Conservation (phyloP, 1,139 yeast genomes). For the Meyerozyma guilliermondii region DNA sequence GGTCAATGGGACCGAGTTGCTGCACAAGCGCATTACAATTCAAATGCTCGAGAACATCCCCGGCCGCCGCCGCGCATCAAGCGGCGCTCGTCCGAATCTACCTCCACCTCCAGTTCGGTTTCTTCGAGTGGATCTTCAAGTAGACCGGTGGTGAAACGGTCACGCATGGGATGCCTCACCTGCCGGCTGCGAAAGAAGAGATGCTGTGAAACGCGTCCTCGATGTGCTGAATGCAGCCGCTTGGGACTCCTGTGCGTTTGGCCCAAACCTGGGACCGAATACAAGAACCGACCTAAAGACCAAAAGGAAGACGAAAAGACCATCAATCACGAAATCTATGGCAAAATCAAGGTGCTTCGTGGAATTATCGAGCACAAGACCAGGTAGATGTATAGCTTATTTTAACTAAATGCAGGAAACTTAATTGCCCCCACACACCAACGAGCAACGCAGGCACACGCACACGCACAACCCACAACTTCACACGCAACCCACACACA, state of each 20-base stretch:
- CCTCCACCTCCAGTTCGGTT: neutral
- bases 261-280: constrained; percentile 49
- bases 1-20: neutral
- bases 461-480: neutral
- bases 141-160: constrained; percentile 26
- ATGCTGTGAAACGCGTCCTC: constrained; percentile 40
- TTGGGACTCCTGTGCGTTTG: constrained; percentile 42
- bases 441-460: neutral
- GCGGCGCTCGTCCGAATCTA: neutral
- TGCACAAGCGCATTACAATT: neutral
- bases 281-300: constrained; percentile 44
- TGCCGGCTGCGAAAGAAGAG: constrained; percentile 43
- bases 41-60: neutral
- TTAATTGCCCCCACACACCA: neutral
- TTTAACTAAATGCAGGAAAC: neutral
- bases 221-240: constrained; percentile 38
- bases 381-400: constrained; percentile 4
- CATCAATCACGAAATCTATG: constrained; percentile 48
- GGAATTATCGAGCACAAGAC: constrained; percentile 52
- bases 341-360: constrained; percentile 55
- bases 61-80: neutral
- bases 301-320: constrained; percentile 44
- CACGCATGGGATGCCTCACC: constrained; percentile 44
- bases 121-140: neutral
- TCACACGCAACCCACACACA: too few species aligned